These are phyloP conservation scores for Botryotinia convoluta DNA, from an alignment of 2,329 filamentous ascomycete species.

Conservation along the genomic window DNA sequence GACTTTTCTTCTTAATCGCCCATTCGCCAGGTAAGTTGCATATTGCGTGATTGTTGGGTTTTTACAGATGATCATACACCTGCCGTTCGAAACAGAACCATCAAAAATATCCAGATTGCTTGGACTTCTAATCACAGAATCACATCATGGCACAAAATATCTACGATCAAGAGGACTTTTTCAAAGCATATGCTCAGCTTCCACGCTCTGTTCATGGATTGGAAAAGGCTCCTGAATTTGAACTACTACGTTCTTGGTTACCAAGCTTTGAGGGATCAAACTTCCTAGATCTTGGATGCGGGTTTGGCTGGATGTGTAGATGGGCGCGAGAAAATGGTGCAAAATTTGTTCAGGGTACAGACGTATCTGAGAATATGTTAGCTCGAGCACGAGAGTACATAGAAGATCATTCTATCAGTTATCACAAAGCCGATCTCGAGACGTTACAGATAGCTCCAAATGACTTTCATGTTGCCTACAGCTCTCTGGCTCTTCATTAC, in stretches of 20 bases:
- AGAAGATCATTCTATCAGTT: neutral
- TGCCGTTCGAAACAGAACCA: neutral
- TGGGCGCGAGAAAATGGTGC: neutral
- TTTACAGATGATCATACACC: neutral
- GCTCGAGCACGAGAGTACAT: conserved; percentile 1
- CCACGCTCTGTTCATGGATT: conserved; percentile 1
- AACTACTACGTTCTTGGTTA: neutral
- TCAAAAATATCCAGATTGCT: neutral
- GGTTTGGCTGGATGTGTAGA: neutral
- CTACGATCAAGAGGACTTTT: neutral
- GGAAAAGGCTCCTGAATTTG: neutral
- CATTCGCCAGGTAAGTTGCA: neutral
- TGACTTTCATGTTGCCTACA: neutral
- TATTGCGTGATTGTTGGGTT: neutral
- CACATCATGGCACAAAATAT: conserved; percentile 2
- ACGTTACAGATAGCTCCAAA: neutral
- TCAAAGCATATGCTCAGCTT: neutral
- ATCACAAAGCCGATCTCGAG: neutral
- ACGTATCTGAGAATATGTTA: conserved; percentile 4
- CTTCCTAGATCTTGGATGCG: conserved; percentile 1
- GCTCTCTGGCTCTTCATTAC: neutral
- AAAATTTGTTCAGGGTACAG: neutral
- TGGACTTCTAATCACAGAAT: neutral
- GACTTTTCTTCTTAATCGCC: neutral
- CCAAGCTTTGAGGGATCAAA: neutral